Conservation (phyloP, 2,329 filamentous ascomycete genomes). For the Stenocarpella maydis region DNA sequence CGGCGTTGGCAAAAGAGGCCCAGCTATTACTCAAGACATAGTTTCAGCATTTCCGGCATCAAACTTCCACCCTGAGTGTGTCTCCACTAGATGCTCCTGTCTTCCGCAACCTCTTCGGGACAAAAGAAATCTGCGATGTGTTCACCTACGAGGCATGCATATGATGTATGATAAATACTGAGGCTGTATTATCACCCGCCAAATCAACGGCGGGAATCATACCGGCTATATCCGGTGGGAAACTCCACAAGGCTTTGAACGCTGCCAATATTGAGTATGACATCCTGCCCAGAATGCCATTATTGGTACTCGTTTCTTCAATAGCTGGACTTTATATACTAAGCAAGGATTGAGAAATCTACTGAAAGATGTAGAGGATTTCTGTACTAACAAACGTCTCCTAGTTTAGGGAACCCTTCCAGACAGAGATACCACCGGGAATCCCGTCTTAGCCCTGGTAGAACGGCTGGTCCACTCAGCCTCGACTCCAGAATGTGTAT, state of each 20-base stretch:
- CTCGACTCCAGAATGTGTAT: constrained; percentile 42
- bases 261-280: constrained; percentile 3
- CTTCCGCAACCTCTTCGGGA: constrained; percentile 60
- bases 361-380: no score
- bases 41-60: no score
- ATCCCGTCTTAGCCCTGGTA: constrained; percentile 60
- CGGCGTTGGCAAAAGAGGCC: not conserved
- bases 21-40: not conserved
- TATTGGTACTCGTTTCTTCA: no score
- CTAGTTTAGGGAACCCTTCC: constrained; percentile 46
- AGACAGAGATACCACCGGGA: constrained; percentile 63
- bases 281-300: not conserved
- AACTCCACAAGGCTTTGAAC: not conserved
- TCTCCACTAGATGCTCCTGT: constrained; percentile 57
- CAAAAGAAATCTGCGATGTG: constrained; percentile 57
- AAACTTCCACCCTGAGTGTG: constrained; percentile 36
- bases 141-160: constrained; percentile 61
- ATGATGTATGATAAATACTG: constrained; percentile 56
- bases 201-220: constrained; percentile 58
- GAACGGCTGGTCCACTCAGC: constrained; percentile 49
- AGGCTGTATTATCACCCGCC: constrained; percentile 59
- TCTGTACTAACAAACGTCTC: not conserved
- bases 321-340: no score
- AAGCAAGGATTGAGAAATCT: no score
- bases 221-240: constrained; percentile 46